These are phyloP conservation scores for Chaetoceros tenuissimus DNA, from an alignment of 108 stramenopile species.

Conservation along the genomic window DNA sequence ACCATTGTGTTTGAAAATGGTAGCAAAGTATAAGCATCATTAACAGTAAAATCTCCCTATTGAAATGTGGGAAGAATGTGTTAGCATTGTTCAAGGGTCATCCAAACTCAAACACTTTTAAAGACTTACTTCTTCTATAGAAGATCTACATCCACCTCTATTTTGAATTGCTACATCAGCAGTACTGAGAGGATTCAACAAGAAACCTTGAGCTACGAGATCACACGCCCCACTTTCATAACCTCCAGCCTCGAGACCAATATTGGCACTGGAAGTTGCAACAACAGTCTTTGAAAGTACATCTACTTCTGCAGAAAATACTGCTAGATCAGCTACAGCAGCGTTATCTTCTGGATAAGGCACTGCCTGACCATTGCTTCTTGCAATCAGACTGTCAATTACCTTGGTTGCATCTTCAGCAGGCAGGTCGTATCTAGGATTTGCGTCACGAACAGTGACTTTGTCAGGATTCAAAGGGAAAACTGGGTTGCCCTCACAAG, in stretches of 20 bases:
- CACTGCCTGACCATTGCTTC: not conserved
- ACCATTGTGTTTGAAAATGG: constrained; percentile 28
- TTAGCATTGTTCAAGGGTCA: not conserved
- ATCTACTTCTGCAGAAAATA: constrained; percentile 8
- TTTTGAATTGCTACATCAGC: constrained; percentile 44
- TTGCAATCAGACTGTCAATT: not conserved
- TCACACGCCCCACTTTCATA: constrained; percentile 29
- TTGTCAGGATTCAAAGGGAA: constrained; percentile 18
- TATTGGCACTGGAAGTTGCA: constrained; percentile 10
- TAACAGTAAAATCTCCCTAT: constrained; percentile 7
- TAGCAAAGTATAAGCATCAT: constrained; percentile 21
- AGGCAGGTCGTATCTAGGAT: constrained; percentile 7
- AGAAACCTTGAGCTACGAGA: constrained; percentile 34
- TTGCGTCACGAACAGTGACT: constrained; percentile 4
- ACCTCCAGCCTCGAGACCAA: constrained; percentile 8
- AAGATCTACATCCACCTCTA: constrained; percentile 22
- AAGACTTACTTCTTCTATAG: constrained; percentile 11
- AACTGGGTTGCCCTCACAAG: constrained; percentile 15
- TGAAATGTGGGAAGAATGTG: not conserved
- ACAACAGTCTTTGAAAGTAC: constrained; percentile 4
- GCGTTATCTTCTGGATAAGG: not conserved
- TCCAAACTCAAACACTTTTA: not conserved
- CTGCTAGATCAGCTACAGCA: constrained; percentile 5
- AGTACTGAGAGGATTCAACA: constrained; percentile 8
- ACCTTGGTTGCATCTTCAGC: constrained; percentile 7